These are phyloP conservation scores for Bauhinia variegata DNA, from an alignment of 306 rosid genomes.

Conservation along the genomic window DNA sequence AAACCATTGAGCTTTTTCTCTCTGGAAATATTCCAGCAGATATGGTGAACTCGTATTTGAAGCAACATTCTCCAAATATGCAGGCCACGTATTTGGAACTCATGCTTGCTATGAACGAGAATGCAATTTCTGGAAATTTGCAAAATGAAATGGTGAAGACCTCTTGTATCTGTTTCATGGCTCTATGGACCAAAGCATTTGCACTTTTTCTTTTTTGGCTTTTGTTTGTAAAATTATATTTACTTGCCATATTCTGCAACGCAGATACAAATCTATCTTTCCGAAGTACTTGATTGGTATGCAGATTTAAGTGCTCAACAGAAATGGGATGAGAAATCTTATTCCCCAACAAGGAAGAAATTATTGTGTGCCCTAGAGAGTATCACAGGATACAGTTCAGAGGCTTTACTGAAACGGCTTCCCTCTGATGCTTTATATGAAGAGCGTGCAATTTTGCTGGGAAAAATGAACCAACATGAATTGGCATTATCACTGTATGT, in stretches of 20 bases:
- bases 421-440: conserved; percentile 88
- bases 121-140: conserved; percentile 87
- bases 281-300: conserved; percentile 94
- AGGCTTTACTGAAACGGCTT: conserved; percentile 78
- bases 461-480: conserved; percentile 97
- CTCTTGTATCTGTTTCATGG: conserved; percentile 33
- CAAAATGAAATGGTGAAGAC: conserved; percentile 94
- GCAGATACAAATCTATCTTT: conserved; percentile 86
- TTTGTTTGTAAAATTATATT: neutral
- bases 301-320: conserved; percentile 70
- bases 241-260: conserved; percentile 40
- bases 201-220: conserved; percentile 20
- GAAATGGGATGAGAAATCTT: conserved; percentile 87
- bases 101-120: conserved; percentile 98
- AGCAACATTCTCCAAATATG: conserved; percentile 96
- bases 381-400: conserved; percentile 87
- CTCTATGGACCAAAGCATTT: conserved; percentile 28
- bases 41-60: conserved; percentile 94
- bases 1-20: conserved; percentile 93
- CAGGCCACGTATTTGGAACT: conserved; percentile 90
- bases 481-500: conserved; percentile 89
- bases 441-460: conserved; percentile 90
- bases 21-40: conserved; percentile 96
- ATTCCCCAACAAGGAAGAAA: conserved; percentile 81
- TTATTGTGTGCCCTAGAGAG: conserved; percentile 80